phyloP scores from a whole-genome alignment of 1,284 basidiomycete species.

The Fomes fomentarius region DNA sequence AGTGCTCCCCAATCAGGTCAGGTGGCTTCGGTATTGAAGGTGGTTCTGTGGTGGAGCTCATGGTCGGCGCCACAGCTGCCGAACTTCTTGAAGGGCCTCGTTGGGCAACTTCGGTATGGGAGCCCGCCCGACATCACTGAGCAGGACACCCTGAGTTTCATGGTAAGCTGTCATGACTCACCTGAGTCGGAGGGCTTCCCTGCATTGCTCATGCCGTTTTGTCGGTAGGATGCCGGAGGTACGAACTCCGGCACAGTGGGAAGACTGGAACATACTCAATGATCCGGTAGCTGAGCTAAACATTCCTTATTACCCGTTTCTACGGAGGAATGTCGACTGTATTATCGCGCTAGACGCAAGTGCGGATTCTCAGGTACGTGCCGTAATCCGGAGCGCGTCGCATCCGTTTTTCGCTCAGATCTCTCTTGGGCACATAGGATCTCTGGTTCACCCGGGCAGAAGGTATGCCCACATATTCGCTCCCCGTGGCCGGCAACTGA shows the following conservation, averaged over 20 bases:
- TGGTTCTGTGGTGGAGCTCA: no score
- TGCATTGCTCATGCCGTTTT: background rate
- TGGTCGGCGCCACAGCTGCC: no score
- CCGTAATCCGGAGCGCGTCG: no score
- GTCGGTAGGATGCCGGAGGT: slow-evolving; percentile 40
- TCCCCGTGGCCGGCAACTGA: no score
- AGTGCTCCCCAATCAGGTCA: slow-evolving; percentile 40
- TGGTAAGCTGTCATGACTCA: no score
- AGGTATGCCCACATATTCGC: no score
- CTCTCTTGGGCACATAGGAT: no score
- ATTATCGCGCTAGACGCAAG: slow-evolving; percentile 46
- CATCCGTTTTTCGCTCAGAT: no score
- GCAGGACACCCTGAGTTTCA: slow-evolving; percentile 40
- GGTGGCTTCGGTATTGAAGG: no score
- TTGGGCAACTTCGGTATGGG: slow-evolving; percentile 37
- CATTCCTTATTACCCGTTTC: slow-evolving; percentile 43
- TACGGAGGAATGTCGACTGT: slow-evolving; percentile 42
- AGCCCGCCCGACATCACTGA: slow-evolving; percentile 38
- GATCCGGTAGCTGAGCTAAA: slow-evolving; percentile 38
- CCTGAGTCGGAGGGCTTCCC: no score
- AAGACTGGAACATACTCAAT: background rate
- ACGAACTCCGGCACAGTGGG: background rate
- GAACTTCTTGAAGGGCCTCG: slow-evolving; percentile 44
- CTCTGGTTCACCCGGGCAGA: slow-evolving; percentile 45
- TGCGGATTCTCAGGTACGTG: slow-evolving; percentile 41